Evolutionary conservation across 805 yeast species (phyloP), one percentile per base, ranked within the genome.

Genomic region (Kuraishia borneana): DNA sequence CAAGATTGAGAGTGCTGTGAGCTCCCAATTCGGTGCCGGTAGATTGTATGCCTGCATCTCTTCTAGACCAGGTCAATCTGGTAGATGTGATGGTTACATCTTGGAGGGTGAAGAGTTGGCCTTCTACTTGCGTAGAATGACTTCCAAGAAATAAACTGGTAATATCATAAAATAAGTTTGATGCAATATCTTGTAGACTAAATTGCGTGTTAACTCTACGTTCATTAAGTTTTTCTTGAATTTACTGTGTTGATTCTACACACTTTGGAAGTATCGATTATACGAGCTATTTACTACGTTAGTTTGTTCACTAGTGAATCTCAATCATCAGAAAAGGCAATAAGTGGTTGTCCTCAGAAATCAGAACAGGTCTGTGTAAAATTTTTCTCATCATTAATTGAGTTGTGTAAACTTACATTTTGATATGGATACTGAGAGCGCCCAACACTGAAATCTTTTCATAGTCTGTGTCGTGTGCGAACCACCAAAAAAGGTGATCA

Each of bases 31-130:
- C 83, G 80, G 81, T 68, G 87, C 97, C 56, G 98, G 98, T 78
- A 88, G 89, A 74, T 82, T 92, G 61, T 92, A 92, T 78, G 98
- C 98, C 68, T 76, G 75, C 68, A 85, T 92, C 65, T 87, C 98
- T 52, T 92, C 98, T 41, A 87, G 98, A 80, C 98, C 98, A 68
- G 98, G 98, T 71, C 98, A 92, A 80, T 83, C 95, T 53, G 98
- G 98, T 72, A 94, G 98, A 77, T 81, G 87, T 74, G 98, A 92
- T 69, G 98, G 98, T 73, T 92, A 92, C 94, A 82, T 92, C 73
- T 83, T 92, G 68, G 98, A 92, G 79, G 98, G 98, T 74, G 98
- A 92, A 69, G 98, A 92, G 76, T 85, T 92, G 71, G 97, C 97
- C 68, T 92, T 92, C 94, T 92, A 92, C 95, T 81, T 92, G 70